phyloP scores from a whole-genome alignment of 73 alveolate genomes.

The Paramecium caudatum region DNA sequence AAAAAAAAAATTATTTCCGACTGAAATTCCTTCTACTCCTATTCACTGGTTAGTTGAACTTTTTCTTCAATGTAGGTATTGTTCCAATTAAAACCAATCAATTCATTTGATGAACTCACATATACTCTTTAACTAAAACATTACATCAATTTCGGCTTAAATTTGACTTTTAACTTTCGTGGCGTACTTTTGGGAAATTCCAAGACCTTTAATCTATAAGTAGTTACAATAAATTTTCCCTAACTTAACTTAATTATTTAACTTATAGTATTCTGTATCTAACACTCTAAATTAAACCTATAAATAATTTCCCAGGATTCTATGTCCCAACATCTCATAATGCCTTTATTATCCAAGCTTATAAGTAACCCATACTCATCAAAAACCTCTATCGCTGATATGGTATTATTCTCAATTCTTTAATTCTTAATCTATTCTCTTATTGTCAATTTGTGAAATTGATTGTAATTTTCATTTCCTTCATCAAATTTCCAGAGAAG shows the following conservation, averaged over 20 bases:
- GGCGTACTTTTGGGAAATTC: constrained; percentile 19
- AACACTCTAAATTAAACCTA: constrained; percentile 16
- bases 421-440: background rate
- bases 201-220: constrained; percentile 3
- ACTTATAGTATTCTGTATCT: background rate
- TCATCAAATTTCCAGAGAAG: constrained; percentile 50
- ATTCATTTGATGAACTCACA: background rate
- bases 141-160: constrained; percentile 29
- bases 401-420: background rate
- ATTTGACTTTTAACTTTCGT: constrained; percentile 1
- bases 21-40: background rate
- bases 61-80: constrained; percentile 43
- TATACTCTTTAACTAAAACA: background rate
- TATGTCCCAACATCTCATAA: constrained; percentile 48
- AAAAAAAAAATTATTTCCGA: background rate
- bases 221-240: constrained; percentile 16
- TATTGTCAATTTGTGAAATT: constrained; percentile 19
- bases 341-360: constrained; percentile 32
- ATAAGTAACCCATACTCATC: constrained; percentile 45
- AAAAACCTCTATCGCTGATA: constrained; percentile 42
- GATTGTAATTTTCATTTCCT: constrained; percentile 36
- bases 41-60: background rate
- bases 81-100: constrained; percentile 48
- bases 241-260: background rate
- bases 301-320: constrained; percentile 33